Evolutionary conservation across 306 rosid species (phyloP).

Genomic region (Glycyrrhiza uralensis): DNA sequence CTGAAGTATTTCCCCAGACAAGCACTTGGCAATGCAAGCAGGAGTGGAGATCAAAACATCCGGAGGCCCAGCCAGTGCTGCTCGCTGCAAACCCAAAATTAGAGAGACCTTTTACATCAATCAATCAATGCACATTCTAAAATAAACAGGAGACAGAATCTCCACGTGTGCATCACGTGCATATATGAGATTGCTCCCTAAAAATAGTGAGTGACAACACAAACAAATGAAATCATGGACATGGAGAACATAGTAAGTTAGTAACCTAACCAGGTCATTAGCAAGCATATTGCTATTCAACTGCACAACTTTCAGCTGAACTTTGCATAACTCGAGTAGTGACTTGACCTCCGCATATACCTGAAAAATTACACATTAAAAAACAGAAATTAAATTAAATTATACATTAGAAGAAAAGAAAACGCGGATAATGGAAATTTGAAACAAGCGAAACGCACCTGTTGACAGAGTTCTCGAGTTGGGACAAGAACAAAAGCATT

Average conservation of each 20-base stretch:
- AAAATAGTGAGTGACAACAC: neutral
- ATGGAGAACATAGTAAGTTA: no score
- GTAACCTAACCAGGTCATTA: slow-evolving; percentile 79
- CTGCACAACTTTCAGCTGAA: slow-evolving; percentile 76
- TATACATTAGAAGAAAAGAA: neutral
- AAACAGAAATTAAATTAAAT: neutral
- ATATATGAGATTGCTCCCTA: neutral
- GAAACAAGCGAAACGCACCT: slow-evolving; percentile 39
- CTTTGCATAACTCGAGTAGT: slow-evolving; percentile 69
- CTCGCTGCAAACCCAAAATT: slow-evolving; percentile 50
- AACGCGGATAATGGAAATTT: neutral
- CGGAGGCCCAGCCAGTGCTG: slow-evolving; percentile 74
- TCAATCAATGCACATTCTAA: neutral
- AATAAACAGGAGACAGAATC: neutral
- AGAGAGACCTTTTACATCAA: neutral
- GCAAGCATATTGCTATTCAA: slow-evolving; percentile 69
- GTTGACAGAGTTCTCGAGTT: slow-evolving; percentile 78
- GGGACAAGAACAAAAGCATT: slow-evolving; percentile 78
- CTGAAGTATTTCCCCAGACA: slow-evolving; percentile 60
- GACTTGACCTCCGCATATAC: slow-evolving; percentile 63
- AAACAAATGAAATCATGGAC: neutral
- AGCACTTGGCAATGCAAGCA: slow-evolving; percentile 78
- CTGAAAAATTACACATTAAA: slow-evolving; percentile 34
- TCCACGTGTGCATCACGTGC: neutral
- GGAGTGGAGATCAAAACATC: slow-evolving; percentile 91